A percentile compares a stretch with the other conserved stretches of the same genome.
Conservation (phyloP, 768 basidiomycete species). For the Hydnomerulius pinastri region DNA sequence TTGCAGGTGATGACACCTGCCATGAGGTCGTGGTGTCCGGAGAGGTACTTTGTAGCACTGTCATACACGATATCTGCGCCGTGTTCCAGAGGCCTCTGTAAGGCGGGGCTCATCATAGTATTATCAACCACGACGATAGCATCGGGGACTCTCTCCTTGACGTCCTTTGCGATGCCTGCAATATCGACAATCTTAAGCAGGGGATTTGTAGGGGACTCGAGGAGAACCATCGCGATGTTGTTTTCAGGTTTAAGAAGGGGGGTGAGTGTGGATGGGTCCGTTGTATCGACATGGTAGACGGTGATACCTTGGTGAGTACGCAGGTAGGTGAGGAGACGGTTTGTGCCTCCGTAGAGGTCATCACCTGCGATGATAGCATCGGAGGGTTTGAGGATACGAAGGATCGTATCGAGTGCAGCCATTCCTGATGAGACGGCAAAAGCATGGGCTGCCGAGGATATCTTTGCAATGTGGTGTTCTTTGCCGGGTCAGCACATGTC, state of each 20-base stretch:
- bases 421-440: conserved; percentile 96
- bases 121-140: conserved; percentile 93
- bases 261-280: conserved; percentile 62
- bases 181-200: conserved; percentile 94
- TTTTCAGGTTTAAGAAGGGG: conserved; percentile 60
- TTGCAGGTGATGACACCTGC: conserved; percentile 94
- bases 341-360: conserved; percentile 97
- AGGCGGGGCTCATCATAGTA: conserved; percentile 99
- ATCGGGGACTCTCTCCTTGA: conserved; percentile 79
- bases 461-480: conserved; percentile 98
- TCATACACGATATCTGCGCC: conserved; percentile 98
- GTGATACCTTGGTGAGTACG: conserved; percentile 83
- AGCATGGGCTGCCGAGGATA: conserved; percentile 88
- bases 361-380: conserved; percentile 95
- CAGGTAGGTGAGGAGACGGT: conserved; percentile 90
- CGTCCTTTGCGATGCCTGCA: conserved; percentile 76
- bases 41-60: conserved; percentile 96
- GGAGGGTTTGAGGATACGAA: conserved; percentile 93
- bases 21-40: conserved; percentile 99
- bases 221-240: conserved; percentile 91
- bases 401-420: conserved; percentile 95
- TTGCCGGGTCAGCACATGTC: conserved; percentile 8
- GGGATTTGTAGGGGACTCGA: conserved; percentile 98
- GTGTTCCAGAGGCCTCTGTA: conserved; percentile 92
- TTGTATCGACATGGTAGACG: conserved; percentile 94